These are phyloP conservation scores for Fusarium praegraminearum DNA, from an alignment of 2,329 filamentous ascomycete genomes.

Conservation along the genomic window DNA sequence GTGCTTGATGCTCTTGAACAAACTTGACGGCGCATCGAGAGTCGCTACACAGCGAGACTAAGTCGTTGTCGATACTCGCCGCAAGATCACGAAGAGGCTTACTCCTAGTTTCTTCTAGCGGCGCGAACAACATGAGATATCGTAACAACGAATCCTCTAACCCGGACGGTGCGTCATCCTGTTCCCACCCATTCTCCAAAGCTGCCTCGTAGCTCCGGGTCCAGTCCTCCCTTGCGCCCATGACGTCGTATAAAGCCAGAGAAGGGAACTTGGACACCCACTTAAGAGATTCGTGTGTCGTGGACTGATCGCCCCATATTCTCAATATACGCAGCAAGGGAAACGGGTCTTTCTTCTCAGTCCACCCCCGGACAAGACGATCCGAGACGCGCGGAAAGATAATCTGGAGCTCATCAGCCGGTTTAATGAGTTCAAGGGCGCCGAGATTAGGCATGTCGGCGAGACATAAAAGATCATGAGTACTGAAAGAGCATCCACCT, in stretches of 20 bases:
- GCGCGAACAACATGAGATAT: constrained; percentile 54
- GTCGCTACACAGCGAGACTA: constrained; percentile 52
- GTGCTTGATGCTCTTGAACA: constrained; percentile 48
- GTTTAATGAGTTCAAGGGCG: constrained; percentile 61
- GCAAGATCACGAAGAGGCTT: constrained; percentile 47
- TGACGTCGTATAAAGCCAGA: constrained; percentile 60
- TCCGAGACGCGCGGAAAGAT: constrained; percentile 58
- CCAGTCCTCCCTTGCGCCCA: constrained; percentile 55
- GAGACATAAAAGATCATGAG: constrained; percentile 57
- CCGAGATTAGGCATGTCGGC: constrained; percentile 60
- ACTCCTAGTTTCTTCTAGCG: constrained; percentile 43
- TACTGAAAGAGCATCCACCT: constrained; percentile 52
- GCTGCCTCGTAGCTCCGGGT: constrained; percentile 41
- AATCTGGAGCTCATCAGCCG: constrained; percentile 45
- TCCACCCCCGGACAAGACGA: constrained; percentile 61
- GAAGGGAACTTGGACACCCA: constrained; percentile 59
- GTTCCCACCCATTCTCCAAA: constrained; percentile 52
- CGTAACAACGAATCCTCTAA: constrained; percentile 51
- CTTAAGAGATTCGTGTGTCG: constrained; percentile 56
- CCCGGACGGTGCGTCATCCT: constrained; percentile 42
- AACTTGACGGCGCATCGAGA: constrained; percentile 52
- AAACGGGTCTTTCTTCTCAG: constrained; percentile 57
- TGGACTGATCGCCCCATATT: constrained; percentile 58
- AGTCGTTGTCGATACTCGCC: constrained; percentile 52
- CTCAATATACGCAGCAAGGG: constrained; percentile 61